These are phyloP conservation scores for Venustampulla echinocandica DNA, from an alignment of 495 filamentous ascomycete genomes.

Conservation along the genomic window DNA sequence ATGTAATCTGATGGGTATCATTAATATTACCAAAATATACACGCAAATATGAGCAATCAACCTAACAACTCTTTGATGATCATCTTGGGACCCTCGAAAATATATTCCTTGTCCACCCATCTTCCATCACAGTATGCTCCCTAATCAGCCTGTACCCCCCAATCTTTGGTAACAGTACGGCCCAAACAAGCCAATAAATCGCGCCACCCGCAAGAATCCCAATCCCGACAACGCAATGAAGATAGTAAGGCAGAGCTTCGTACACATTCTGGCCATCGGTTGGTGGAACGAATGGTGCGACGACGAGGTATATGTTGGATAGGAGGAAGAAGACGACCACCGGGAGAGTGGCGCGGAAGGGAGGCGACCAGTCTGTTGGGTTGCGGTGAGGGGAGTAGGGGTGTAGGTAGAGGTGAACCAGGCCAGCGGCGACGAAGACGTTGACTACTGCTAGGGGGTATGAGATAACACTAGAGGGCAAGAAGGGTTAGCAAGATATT, in stretches of 20 bases:
- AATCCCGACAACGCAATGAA: constrained; percentile 43
- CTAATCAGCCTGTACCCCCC: constrained; percentile 24
- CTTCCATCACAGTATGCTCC: constrained; percentile 26
- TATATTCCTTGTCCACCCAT: constrained; percentile 34
- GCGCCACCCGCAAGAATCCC: constrained; percentile 37
- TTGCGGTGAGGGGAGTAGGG: constrained; percentile 27
- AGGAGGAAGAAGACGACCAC: constrained; percentile 38
- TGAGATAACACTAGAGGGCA: constrained; percentile 42
- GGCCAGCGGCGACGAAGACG: constrained; percentile 46
- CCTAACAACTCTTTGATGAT: no score
- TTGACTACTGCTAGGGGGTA: constrained; percentile 56
- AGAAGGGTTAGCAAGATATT: not conserved
- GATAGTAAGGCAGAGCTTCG: constrained; percentile 41
- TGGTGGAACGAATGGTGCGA: constrained; percentile 41
- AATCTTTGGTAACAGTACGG: constrained; percentile 34
- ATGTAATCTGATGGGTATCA: no score
- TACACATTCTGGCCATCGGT: constrained; percentile 37
- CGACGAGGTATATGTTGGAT: constrained; percentile 42
- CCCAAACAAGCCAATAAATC: constrained; percentile 44
- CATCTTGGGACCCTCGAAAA: no score
- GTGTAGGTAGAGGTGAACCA: constrained; percentile 48
- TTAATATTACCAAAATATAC: no score
- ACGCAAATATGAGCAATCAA: no score
- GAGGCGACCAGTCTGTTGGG: constrained; percentile 30
- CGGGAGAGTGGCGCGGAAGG: constrained; percentile 33